A percentile compares a stretch with the other conserved stretches of the same genome.
Conservation (phyloP, 169 alveolate species). For the Plasmodium adleri region DNA sequence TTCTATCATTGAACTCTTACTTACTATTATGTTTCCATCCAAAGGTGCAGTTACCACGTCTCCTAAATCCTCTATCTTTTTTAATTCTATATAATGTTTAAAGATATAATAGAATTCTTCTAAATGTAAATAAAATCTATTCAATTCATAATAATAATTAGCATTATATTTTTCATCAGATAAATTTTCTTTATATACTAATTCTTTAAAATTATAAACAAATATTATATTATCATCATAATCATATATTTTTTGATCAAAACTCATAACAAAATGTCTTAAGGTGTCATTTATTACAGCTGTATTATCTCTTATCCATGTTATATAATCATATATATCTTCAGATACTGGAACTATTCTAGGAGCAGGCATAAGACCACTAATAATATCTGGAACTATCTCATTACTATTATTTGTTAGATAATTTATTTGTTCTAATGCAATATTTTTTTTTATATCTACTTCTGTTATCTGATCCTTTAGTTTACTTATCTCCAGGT, state of each 20-base stretch:
- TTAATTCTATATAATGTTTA: not conserved
- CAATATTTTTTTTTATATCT: conserved; percentile 21
- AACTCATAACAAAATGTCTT: not conserved
- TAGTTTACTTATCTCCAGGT: conserved; percentile 1
- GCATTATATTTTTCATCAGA: conserved; percentile 19
- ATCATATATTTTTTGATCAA: not conserved
- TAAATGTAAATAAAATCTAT: not conserved
- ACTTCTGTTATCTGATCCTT: not conserved
- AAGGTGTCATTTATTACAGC: conserved; percentile 33
- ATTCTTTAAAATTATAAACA: not conserved
- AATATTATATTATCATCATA: conserved; percentile 10
- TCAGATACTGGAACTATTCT: not conserved
- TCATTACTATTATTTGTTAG: conserved; percentile 18
- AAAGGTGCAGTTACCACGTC: not conserved
- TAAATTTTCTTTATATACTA: not conserved
- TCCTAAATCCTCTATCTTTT: conserved; percentile 3
- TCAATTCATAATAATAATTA: not conserved
- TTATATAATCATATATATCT: conserved; percentile 12
- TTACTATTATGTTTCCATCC: not conserved
- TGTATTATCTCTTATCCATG: conserved; percentile 1
- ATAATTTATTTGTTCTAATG: conserved; percentile 22
- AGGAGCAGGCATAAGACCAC: not conserved
- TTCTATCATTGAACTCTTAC: too few relatives aligned
- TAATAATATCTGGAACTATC: conserved; percentile 27
- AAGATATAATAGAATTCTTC: not conserved